These are phyloP conservation scores for Eudorina sp. DNA, from an alignment of 139 green algal genomes.

Conservation along the genomic window DNA sequence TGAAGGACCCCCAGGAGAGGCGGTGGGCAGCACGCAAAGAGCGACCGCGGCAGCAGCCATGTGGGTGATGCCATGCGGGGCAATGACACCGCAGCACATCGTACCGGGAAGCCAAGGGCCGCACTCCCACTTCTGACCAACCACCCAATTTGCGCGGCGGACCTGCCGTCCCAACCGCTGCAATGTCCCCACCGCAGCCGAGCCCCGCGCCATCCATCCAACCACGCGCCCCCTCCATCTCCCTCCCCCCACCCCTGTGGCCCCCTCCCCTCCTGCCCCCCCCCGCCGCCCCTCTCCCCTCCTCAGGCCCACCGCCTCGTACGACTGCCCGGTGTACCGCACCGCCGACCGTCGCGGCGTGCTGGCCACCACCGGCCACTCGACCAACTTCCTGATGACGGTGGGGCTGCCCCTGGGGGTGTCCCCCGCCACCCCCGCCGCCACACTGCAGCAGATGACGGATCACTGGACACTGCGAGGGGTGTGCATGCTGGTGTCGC, in stretches of 20 bases:
- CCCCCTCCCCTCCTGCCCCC: neutral
- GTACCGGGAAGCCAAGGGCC: too few species aligned
- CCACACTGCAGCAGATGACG: neutral
- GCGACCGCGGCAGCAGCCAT: too few species aligned
- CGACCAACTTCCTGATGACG: slow-evolving; percentile 86
- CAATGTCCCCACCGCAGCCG: too few species aligned
- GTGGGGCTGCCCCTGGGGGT: slow-evolving; percentile 64
- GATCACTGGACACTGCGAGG: slow-evolving; percentile 77
- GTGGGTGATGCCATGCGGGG: too few species aligned
- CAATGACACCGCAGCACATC: too few species aligned
- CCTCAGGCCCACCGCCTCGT: slow-evolving; percentile 50
- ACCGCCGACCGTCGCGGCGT: slow-evolving; percentile 75
- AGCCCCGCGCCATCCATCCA: too few species aligned
- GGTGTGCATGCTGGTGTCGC: slow-evolving; percentile 68
- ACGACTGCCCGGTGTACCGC: slow-evolving; percentile 83
- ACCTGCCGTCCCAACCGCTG: too few species aligned
- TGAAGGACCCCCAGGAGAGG: too few species aligned
- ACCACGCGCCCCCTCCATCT: neutral
- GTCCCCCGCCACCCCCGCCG: neutral
- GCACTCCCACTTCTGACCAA: too few species aligned
- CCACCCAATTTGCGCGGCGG: too few species aligned
- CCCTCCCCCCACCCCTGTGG: neutral
- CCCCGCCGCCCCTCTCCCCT: neutral
- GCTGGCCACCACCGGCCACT: slow-evolving; percentile 83
- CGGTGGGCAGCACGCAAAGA: too few species aligned